Evolutionary conservation across 2,329 filamentous ascomycete species (phyloP).

Genomic region (Epichloe uncinata): DNA sequence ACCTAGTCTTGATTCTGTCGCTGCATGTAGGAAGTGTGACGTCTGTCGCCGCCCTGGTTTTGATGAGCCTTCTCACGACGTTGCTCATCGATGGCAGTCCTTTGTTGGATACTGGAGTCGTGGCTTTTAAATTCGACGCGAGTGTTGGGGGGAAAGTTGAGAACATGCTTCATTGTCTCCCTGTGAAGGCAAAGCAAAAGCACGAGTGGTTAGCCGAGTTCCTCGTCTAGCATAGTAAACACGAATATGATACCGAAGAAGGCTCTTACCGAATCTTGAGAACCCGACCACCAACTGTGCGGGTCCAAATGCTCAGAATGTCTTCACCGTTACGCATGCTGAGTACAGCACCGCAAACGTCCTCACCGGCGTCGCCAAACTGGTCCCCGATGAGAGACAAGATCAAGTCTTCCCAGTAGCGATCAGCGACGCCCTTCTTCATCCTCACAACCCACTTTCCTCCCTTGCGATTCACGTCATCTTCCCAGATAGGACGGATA

Average conservation of each 20-base stretch:
- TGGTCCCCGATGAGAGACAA: slow-evolving; percentile 87
- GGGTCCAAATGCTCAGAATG: slow-evolving; percentile 95
- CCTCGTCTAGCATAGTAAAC: background rate
- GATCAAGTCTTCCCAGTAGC: slow-evolving; percentile 92
- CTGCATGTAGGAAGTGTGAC: slow-evolving; percentile 16
- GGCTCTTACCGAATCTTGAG: slow-evolving; percentile 77
- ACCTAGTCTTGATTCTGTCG: slow-evolving; percentile 22
- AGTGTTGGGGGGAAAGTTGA: slow-evolving; percentile 83
- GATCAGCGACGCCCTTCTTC: slow-evolving; percentile 93
- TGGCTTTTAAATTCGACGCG: slow-evolving; percentile 93
- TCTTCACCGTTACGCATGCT: slow-evolving; percentile 94
- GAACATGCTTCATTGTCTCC: slow-evolving; percentile 84
- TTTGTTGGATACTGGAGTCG: slow-evolving; percentile 87
- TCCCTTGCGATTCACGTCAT: slow-evolving; percentile 89
- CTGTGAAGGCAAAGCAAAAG: slow-evolving; percentile 29
- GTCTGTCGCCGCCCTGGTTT: slow-evolving; percentile 28
- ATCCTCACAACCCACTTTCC: slow-evolving; percentile 96
- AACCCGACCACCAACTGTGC: slow-evolving; percentile 82
- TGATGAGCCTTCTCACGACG: slow-evolving; percentile 67
- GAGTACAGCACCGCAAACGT: slow-evolving; percentile 88
- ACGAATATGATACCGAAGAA: background rate
- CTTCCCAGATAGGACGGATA: slow-evolving; percentile 95
- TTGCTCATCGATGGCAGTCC: slow-evolving; percentile 79
- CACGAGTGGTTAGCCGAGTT: background rate
- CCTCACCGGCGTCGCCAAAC: slow-evolving; percentile 82